phyloP scores from a whole-genome alignment of 352 stramenopile species.

The Globisporangium cylindrosporum region DNA sequence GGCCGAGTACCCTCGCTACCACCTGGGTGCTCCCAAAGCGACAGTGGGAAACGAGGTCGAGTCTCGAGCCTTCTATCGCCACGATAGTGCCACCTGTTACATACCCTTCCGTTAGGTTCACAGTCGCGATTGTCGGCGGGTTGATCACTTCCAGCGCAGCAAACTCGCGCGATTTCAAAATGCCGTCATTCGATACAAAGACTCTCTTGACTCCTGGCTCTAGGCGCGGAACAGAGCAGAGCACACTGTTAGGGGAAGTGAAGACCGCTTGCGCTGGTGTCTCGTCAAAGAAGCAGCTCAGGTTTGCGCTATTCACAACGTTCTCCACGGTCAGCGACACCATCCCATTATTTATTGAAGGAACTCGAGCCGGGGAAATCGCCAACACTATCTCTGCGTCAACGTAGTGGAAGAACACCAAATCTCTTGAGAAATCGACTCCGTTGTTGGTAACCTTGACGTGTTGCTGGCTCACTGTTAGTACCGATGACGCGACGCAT shows the following conservation, averaged over 20 bases:
- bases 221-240: constrained; percentile 33
- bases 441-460: constrained; percentile 70
- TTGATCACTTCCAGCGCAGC: constrained; percentile 37
- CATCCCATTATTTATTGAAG: constrained; percentile 29
- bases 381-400: constrained; percentile 42
- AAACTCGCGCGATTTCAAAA: constrained; percentile 37
- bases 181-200: constrained; percentile 53
- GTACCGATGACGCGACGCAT: constrained; percentile 39
- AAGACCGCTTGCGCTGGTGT: constrained; percentile 24
- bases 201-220: constrained; percentile 29
- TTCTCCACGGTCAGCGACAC: constrained; percentile 41
- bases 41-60: constrained; percentile 65
- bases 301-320: constrained; percentile 26
- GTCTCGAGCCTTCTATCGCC: constrained; percentile 37
- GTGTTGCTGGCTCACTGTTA: constrained; percentile 11
- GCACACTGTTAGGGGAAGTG: constrained; percentile 31
- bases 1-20: constrained; percentile 22
- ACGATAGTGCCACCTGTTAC: constrained; percentile 43
- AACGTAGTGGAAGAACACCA: constrained; percentile 38
- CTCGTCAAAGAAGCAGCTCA: constrained; percentile 63
- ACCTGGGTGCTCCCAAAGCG: constrained; percentile 50
- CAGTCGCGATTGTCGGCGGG: constrained; percentile 42
- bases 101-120: constrained; percentile 27
- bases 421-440: constrained; percentile 44
- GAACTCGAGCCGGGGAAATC: constrained; percentile 28